Percentiles rank a stretch among this genome's conserved stretches.
Evolutionary conservation across 306 rosid species (phyloP).

Genomic region (Castanea mollissima): DNA sequence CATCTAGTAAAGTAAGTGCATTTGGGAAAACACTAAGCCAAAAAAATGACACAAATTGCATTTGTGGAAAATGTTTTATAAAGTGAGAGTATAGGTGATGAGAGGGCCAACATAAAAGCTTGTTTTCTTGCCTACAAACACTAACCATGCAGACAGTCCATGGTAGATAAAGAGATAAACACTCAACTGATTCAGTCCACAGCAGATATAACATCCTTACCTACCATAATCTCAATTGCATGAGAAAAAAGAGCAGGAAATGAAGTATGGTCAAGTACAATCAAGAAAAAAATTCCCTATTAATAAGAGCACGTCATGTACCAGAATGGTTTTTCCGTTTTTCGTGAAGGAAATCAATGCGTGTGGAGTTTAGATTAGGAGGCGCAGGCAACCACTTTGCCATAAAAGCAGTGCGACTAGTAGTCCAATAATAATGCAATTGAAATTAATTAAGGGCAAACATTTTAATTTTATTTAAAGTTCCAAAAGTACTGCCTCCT

Average conservation of each 20-base stretch:
- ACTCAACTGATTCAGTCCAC: constrained; percentile 9
- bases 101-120: no score
- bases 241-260: background rate
- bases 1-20: no score
- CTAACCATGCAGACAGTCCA: constrained; percentile 16
- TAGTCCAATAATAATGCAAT: no score
- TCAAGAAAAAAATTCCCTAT: background rate
- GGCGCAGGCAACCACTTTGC: constrained; percentile 27
- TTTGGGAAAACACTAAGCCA: background rate
- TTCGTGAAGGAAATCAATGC: constrained; percentile 51
- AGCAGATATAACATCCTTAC: constrained; percentile 63
- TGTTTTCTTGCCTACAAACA: constrained; percentile 9
- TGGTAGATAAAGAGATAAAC: constrained; percentile 39
- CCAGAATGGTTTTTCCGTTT: constrained; percentile 41
- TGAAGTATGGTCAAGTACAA: no score
- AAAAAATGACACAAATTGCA: no score
- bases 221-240: constrained; percentile 23
- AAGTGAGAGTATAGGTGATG: background rate
- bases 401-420: background rate
- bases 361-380: constrained; percentile 35
- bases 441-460: no score
- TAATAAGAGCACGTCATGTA: constrained; percentile 23
- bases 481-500: no score
- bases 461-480: no score
- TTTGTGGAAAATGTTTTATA: no score